phyloP scores from a whole-genome alignment of 805 yeast genomes.

The Torulaspora franciscae region DNA sequence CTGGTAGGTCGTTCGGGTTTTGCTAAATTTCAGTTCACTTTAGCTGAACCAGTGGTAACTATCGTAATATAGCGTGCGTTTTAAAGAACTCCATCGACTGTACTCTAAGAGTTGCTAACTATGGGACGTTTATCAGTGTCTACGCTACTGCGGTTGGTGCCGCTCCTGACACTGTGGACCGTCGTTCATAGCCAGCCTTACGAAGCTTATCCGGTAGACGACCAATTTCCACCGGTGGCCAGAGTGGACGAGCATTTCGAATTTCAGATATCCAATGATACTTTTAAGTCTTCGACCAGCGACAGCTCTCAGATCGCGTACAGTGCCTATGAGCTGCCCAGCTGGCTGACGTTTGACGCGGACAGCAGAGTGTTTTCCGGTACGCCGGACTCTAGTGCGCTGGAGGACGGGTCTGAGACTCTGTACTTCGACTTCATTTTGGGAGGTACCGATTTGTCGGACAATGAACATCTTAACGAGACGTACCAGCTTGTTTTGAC shows the following conservation, averaged over 20 bases:
- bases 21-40: not conserved
- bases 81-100: not conserved
- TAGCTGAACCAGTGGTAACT: not conserved
- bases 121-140: conserved; percentile 11
- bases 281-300: conserved; percentile 49
- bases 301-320: conserved; percentile 47
- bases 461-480: conserved; percentile 41
- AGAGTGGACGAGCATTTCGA: conserved; percentile 55
- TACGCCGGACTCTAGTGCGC: conserved; percentile 42
- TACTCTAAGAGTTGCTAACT: not conserved
- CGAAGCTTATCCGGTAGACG: conserved; percentile 38
- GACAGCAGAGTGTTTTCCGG: conserved; percentile 61
- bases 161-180: conserved; percentile 5
- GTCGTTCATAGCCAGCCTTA: conserved; percentile 21
- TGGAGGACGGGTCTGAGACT: conserved; percentile 40
- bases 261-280: conserved; percentile 65
- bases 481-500: conserved; percentile 60
- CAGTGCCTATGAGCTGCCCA: conserved; percentile 56
- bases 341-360: conserved; percentile 74
- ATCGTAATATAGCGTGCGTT: not conserved
- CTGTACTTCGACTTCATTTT: conserved; percentile 47
- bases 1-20: not conserved
- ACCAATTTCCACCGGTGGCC: conserved; percentile 87
- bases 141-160: conserved; percentile 7
- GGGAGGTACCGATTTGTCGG: conserved; percentile 59